Conservation (phyloP, 495 filamentous ascomycete genomes). For the Eremomyces bilateralis region DNA sequence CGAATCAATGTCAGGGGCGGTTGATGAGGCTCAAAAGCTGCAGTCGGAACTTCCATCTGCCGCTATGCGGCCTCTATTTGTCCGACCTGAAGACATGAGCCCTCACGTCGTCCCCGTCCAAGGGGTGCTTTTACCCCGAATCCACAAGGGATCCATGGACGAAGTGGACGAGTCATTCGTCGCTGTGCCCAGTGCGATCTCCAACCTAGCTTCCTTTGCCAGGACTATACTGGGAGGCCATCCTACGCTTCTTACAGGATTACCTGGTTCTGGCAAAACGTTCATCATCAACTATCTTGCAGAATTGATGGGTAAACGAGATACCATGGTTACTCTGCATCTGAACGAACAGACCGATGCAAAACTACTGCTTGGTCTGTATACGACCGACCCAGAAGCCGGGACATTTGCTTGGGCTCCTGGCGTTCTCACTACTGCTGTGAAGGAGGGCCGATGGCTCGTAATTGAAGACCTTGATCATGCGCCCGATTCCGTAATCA, state of each 20-base stretch:
- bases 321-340: conserved; percentile 71
- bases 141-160: conserved; percentile 26
- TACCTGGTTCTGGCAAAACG: conserved; percentile 81
- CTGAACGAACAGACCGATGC: conserved; percentile 95
- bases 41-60: not conserved
- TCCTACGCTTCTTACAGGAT: conserved; percentile 61
- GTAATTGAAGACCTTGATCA: conserved; percentile 92
- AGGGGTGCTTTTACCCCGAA: conserved; percentile 44
- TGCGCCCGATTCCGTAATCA: conserved; percentile 86
- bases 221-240: conserved; percentile 35
- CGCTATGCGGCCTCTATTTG: not conserved
- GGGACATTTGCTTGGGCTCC: conserved; percentile 82
- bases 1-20: conserved; percentile 9
- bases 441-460: conserved; percentile 85
- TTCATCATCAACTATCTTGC: conserved; percentile 67
- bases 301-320: conserved; percentile 44
- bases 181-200: conserved; percentile 42
- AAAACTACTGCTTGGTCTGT: conserved; percentile 83
- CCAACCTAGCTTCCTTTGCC: conserved; percentile 49
- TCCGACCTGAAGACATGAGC: not conserved
- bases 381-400: conserved; percentile 61
- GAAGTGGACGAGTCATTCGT: conserved; percentile 24
- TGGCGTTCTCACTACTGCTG: conserved; percentile 85
- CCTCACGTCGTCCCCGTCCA: conserved; percentile 17
- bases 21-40: not conserved